Percentiles rank a stretch among this genome's conserved stretches.
phyloP scores from a whole-genome alignment of 2,329 filamentous ascomycete species.

The Fusarium albosuccineum region DNA sequence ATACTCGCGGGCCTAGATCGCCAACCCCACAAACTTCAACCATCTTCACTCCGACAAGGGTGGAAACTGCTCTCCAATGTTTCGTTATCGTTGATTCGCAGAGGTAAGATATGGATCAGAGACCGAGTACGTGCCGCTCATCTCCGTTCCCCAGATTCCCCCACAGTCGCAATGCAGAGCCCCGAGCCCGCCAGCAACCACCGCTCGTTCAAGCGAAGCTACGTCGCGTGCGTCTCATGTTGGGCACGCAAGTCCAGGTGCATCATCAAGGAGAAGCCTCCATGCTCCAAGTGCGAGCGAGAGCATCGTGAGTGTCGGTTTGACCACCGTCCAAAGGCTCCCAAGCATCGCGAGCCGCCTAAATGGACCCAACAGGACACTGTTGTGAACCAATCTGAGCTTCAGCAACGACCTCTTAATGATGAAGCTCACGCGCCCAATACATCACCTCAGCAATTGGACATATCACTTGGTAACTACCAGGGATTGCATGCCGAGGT shows the following conservation, averaged over 20 bases:
- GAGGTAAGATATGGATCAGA: not conserved
- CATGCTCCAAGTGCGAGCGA: conserved; percentile 31
- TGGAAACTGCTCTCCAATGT: no score
- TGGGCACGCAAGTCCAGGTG: conserved; percentile 33
- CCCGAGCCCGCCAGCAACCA: conserved; percentile 14
- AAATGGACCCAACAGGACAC: conserved; percentile 23
- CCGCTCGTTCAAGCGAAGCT: conserved; percentile 34
- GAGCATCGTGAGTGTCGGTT: conserved; percentile 35
- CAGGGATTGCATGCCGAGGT: not conserved
- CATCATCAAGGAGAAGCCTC: conserved; percentile 34
- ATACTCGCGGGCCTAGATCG: conserved; percentile 12
- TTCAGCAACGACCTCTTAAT: not conserved
- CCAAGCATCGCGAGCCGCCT: conserved; percentile 26
- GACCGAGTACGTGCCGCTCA: not conserved
- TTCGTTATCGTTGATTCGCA: not conserved
- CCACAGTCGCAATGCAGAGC: conserved; percentile 14
- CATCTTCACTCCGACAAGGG: not conserved
- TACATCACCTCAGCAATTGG: not conserved
- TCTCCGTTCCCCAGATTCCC: not conserved
- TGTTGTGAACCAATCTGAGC: not conserved
- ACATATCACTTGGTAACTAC: not conserved
- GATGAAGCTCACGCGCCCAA: not conserved
- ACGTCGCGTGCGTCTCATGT: conserved; percentile 34
- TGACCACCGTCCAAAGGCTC: conserved; percentile 21
- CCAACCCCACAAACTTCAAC: not conserved